These are phyloP conservation scores for Juglanconis sp. DNA, from an alignment of 2,329 filamentous ascomycete species.

Conservation along the genomic window DNA sequence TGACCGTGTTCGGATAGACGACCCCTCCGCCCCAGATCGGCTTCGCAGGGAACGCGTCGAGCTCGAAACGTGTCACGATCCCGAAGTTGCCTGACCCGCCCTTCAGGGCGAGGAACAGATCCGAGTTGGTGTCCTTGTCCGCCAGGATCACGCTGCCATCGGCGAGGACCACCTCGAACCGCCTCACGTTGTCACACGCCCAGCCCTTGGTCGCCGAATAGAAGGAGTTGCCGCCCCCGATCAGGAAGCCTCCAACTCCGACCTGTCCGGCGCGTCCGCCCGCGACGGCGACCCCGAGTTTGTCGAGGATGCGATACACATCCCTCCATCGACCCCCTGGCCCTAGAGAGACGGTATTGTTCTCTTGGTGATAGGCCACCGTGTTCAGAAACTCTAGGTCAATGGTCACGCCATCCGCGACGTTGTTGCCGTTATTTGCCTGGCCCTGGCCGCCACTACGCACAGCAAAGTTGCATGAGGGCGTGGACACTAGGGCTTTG, in stretches of 20 bases:
- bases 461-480: neutral
- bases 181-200: neutral
- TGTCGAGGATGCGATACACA: slow-evolving; percentile 26
- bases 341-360: slow-evolving; percentile 28
- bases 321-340: slow-evolving; percentile 28
- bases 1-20: neutral
- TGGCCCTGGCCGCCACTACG: neutral
- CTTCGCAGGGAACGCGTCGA: slow-evolving; percentile 16
- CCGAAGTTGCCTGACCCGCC: slow-evolving; percentile 27
- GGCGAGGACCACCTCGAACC: slow-evolving; percentile 24
- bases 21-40: slow-evolving; percentile 29
- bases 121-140: slow-evolving; percentile 20
- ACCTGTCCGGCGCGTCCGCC: slow-evolving; percentile 27
- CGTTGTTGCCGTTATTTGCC: neutral
- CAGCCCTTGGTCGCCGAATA: slow-evolving; percentile 11
- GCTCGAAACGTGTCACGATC: slow-evolving; percentile 27
- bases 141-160: slow-evolving; percentile 24
- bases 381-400: neutral
- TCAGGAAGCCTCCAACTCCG: slow-evolving; percentile 27
- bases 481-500: neutral
- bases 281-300: slow-evolving; percentile 22
- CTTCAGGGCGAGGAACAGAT: slow-evolving; percentile 28
- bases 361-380: slow-evolving; percentile 17
- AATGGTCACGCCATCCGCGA: neutral
- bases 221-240: slow-evolving; percentile 32